Evolutionary conservation across 192 early-diverging fungal genomes (phyloP).

Genomic region (Haplosporangium gracile): DNA sequence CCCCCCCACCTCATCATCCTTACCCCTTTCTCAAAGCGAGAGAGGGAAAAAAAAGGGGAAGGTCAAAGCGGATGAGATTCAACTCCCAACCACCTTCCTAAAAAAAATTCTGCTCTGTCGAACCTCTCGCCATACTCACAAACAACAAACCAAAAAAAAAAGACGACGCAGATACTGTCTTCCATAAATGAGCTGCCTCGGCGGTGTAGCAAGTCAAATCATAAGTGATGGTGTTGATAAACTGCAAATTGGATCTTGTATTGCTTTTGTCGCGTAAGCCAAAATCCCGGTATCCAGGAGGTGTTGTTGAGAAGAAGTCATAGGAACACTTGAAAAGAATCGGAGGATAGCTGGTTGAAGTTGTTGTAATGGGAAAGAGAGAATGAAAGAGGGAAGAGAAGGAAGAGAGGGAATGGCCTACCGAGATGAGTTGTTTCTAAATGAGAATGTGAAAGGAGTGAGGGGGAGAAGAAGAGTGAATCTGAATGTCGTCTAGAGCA

Average conservation of each 20-base stretch:
- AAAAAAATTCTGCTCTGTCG: not conserved
- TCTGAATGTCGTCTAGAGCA: not conserved
- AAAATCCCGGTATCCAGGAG: not conserved
- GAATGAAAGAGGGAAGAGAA: not conserved
- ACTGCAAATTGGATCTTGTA: not conserved
- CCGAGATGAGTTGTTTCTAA: not conserved
- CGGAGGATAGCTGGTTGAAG: not conserved
- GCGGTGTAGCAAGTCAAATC: not conserved
- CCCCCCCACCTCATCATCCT: not conserved
- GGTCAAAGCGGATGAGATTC: not conserved
- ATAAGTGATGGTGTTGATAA: not conserved
- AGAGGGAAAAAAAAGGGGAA: constrained; percentile 3
- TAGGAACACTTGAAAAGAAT: no score
- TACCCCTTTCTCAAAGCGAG: not conserved
- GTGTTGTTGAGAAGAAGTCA: not conserved
- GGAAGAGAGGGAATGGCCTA: not conserved
- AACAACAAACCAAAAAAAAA: not conserved
- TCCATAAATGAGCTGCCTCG: not conserved
- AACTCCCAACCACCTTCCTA: not conserved
- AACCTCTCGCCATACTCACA: not conserved
- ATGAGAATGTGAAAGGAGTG: not conserved
- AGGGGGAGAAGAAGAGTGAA: not conserved
- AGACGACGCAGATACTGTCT: not conserved
- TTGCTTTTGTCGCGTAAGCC: not conserved
- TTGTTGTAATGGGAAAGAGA: not conserved